phyloP scores from a whole-genome alignment of 257 asterid species.

The Solanum chilense region DNA sequence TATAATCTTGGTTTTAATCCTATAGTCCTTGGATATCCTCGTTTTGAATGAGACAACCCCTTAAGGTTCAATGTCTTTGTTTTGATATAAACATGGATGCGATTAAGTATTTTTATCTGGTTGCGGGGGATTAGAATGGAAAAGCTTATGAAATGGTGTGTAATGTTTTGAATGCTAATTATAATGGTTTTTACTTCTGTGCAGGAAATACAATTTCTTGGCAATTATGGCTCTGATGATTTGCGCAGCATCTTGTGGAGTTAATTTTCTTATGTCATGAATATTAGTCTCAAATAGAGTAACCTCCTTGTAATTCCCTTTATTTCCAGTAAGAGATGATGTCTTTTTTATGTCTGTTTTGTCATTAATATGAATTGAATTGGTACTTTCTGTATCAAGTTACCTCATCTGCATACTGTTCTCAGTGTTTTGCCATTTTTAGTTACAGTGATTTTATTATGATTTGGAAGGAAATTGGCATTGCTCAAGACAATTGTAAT shows the following conservation, averaged over 20 bases:
- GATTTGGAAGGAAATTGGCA: background rate
- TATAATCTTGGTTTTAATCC: background rate
- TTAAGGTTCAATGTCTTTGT: background rate
- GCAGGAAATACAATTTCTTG: constrained; percentile 60
- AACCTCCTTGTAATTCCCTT: background rate
- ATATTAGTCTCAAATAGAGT: background rate
- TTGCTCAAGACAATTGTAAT: background rate
- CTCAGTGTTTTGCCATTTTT: background rate
- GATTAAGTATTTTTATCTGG: background rate
- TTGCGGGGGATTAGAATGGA: background rate
- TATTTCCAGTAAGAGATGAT: background rate
- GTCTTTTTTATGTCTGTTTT: background rate
- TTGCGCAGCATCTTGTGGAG: constrained; percentile 52
- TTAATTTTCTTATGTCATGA: constrained; percentile 38
- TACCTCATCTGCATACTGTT: background rate
- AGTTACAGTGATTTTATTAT: background rate
- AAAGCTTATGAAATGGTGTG: background rate
- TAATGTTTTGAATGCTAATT: background rate
- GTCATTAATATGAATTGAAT: background rate
- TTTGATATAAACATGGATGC: background rate
- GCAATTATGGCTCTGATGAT: constrained; percentile 41
- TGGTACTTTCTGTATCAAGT: background rate
- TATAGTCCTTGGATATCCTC: background rate
- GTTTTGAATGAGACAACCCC: background rate
- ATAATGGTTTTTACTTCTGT: background rate